Evolutionary conservation across 305 asterid species (phyloP).

Genomic region (Stenogyne calaminthoides): DNA sequence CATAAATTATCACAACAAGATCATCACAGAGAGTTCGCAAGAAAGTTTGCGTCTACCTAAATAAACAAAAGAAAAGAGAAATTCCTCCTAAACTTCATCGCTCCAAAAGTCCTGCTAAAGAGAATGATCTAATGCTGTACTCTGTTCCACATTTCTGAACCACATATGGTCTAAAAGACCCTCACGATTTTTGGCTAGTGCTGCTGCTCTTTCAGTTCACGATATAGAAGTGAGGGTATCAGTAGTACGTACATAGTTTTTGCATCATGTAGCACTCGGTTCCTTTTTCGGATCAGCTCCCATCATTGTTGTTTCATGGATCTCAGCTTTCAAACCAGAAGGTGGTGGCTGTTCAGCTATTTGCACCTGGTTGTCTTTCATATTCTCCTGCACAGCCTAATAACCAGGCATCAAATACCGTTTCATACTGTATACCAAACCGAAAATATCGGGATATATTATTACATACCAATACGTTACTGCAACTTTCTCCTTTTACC

Average conservation of each 20-base stretch:
- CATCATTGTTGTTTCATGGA: conserved; percentile 23
- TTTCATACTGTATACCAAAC: too few relatives aligned
- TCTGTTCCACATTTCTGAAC: conserved; percentile 8
- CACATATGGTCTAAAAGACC: background rate
- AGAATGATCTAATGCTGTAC: conserved; percentile 18
- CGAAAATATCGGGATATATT: too few relatives aligned
- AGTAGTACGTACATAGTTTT: background rate
- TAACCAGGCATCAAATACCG: conserved; percentile 22
- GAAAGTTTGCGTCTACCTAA: conserved; percentile 15
- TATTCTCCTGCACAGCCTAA: conserved; percentile 85
- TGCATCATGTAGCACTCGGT: conserved; percentile 31
- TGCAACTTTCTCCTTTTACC: too few relatives aligned
- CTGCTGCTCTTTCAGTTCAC: conserved; percentile 10
- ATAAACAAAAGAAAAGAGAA: background rate
- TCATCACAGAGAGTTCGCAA: background rate
- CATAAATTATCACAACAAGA: background rate
- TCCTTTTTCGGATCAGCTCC: conserved; percentile 30
- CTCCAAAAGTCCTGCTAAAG: background rate
- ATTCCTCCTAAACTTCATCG: conserved; percentile 17
- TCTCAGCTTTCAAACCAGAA: conserved; percentile 22
- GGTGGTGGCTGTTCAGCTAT: conserved; percentile 36
- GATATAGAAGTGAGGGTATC: conserved; percentile 25
- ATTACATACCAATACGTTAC: too few relatives aligned
- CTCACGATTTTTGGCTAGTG: conserved; percentile 14
- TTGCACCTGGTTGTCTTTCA: conserved; percentile 51